Evolutionary conservation across 352 stramenopile species (phyloP), one percentile per base, ranked within the genome.

Genomic region (Phytophthora litchii): DNA sequence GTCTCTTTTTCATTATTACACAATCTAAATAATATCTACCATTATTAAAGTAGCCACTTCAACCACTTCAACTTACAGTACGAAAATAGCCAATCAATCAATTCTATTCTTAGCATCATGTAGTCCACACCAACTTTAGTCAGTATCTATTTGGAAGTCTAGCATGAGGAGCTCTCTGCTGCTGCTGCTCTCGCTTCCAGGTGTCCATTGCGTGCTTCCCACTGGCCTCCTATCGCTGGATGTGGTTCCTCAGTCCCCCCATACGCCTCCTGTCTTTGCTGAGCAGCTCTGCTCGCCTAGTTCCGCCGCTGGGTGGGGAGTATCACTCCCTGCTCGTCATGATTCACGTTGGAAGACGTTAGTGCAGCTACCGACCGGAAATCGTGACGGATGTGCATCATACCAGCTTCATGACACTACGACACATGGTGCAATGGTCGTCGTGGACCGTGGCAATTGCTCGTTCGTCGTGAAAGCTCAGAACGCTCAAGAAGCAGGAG

Each of bases 371-470:
- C 59, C 54, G 0, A 47, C 25, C 12, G 36, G 37, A 3, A 78
- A 88, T 31, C 66, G 66, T 16, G 66, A 83, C 13, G 79, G 79
- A 2, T 89, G 79, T 27, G 41, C 40, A 14, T 50, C 63, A 29
- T 86, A 87, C 54, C 42, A 49, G 5, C 43, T 54, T n/a, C 25
- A 50, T 42, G 37, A 56, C 19, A 12, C 20, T 8, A 17, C 35
- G 16, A 57, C 20, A 14, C 53, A 73, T 45, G 67, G 65, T 23
- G 57, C 57, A 17, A 58, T 88, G 31, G 73, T 89, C n/a, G 55
- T 93, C 11, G 78, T 74, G 25, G 74, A 93, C 43, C 81, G 83
- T 10, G 83, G 83, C 53, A 89, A 90, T 50, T 93, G 83, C 58
- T 89, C 81, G 19, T 93, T 91, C 53, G 54, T 90, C 17, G 27